These are phyloP conservation scores for Trichoderma asperelloides DNA, from an alignment of 495 filamentous ascomycete species.

Conservation along the genomic window DNA sequence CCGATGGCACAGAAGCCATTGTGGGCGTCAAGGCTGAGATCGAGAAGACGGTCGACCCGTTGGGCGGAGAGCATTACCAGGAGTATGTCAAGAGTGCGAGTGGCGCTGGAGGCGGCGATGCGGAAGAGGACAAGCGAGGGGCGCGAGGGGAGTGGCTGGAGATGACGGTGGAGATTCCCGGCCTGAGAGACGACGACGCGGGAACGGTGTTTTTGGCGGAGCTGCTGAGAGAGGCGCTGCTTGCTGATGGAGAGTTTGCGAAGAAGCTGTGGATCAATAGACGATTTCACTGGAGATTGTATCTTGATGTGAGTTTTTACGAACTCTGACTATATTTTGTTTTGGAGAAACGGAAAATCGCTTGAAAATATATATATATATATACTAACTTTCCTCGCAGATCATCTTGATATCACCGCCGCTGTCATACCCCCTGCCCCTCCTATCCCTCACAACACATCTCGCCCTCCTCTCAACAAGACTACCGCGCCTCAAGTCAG, in stretches of 20 bases:
- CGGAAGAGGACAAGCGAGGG: slow-evolving; percentile 19
- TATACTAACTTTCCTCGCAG: slow-evolving; percentile 30
- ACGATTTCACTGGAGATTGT: slow-evolving; percentile 92
- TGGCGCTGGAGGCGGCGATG: slow-evolving; percentile 18
- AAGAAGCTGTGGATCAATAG: slow-evolving; percentile 71
- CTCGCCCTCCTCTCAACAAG: slow-evolving; percentile 87
- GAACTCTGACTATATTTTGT: not conserved
- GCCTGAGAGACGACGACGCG: slow-evolving; percentile 82
- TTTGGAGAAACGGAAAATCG: slow-evolving; percentile 13
- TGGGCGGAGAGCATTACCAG: slow-evolving; percentile 15
- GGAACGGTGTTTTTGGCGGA: slow-evolving; percentile 75
- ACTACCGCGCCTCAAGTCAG: slow-evolving; percentile 73
- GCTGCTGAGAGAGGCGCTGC: slow-evolving; percentile 82
- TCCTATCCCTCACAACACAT: slow-evolving; percentile 87
- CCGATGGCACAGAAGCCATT: slow-evolving; percentile 89
- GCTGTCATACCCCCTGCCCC: slow-evolving; percentile 81
- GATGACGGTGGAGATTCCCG: slow-evolving; percentile 76
- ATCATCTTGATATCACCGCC: slow-evolving; percentile 89
- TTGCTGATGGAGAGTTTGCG: slow-evolving; percentile 64
- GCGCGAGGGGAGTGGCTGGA: slow-evolving; percentile 61
- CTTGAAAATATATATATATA: not conserved
- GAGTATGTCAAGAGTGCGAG: slow-evolving; percentile 21
- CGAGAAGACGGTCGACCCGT: slow-evolving; percentile 49
- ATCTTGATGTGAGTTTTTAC: slow-evolving; percentile 69
- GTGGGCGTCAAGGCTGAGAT: slow-evolving; percentile 94